A percentile compares a stretch with the other conserved stretches of the same genome.
These are phyloP conservation scores for Artemisia argyi DNA, from an alignment of 129 eudicot species.

Conservation along the genomic window DNA sequence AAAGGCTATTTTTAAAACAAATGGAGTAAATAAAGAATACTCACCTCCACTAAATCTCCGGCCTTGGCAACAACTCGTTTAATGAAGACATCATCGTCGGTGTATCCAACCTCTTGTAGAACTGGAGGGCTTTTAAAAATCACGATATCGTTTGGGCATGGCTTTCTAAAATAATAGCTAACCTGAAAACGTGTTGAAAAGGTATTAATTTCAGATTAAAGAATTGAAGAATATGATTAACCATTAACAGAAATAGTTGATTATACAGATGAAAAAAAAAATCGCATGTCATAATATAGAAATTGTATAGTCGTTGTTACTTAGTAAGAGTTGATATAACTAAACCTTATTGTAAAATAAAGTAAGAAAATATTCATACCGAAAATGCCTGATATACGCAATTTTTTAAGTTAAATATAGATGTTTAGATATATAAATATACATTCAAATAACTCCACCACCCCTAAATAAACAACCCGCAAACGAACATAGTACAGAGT, in stretches of 20 bases:
- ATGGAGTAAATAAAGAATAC: constrained; percentile 13
- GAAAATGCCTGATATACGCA: constrained; percentile 5
- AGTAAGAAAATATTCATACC: not conserved
- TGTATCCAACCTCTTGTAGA: constrained; percentile 90
- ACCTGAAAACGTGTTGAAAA: constrained; percentile 53
- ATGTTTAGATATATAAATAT: not conserved
- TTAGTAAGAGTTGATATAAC: not conserved
- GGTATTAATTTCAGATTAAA: constrained; percentile 8
- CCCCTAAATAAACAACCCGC: not conserved
- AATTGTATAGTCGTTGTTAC: not conserved
- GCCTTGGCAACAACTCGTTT: constrained; percentile 89
- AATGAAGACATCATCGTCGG: constrained; percentile 93
- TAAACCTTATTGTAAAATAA: not conserved
- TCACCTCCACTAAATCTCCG: constrained; percentile 92
- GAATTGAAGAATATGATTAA: not conserved
- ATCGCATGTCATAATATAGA: not conserved
- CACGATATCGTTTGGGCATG: constrained; percentile 92
- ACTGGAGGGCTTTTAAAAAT: constrained; percentile 96
- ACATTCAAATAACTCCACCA: not conserved
- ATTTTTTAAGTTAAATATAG: not conserved
- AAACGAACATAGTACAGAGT: not conserved
- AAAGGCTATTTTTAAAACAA: not conserved
- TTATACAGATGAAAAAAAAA: constrained; percentile 13
- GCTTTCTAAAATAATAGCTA: constrained; percentile 83
- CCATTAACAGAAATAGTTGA: not conserved